Percentiles rank a stretch among this genome's conserved stretches.
Evolutionary conservation across 306 rosid genomes (phyloP).

Genomic region (Malus fusca): DNA sequence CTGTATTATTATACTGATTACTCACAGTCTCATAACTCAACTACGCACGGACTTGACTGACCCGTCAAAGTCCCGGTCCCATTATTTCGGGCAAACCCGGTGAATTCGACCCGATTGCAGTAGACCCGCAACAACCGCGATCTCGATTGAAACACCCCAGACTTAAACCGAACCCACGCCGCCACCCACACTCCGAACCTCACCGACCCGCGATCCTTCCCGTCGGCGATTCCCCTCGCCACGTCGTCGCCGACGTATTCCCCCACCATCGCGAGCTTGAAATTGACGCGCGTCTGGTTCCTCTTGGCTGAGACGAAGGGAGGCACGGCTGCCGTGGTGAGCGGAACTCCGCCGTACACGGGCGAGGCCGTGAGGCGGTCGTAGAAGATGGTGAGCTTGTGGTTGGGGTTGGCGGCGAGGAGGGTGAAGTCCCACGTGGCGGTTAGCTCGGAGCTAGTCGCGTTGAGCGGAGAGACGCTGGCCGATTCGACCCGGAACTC

Average conservation of each 20-base stretch:
- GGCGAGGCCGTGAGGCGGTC: conserved; percentile 11
- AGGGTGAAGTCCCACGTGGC: conserved; percentile 23
- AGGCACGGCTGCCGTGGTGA: neutral
- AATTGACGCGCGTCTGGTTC: conserved; percentile 6
- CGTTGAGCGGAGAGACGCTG: conserved; percentile 5
- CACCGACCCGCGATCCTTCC: conserved; percentile 6
- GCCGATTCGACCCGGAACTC: conserved; percentile 24
- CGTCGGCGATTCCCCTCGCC: conserved; percentile 5
- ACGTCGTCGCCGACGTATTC: neutral
- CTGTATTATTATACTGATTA: neutral
- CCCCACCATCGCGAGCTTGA: neutral
- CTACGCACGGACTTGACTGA: conserved; percentile 2
- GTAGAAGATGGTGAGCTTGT: conserved; percentile 2
- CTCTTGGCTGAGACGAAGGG: neutral
- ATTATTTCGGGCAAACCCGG: neutral
- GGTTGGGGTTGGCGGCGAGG: conserved; percentile 16
- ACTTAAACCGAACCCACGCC: conserved; percentile 6
- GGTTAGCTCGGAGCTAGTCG: conserved; percentile 5
- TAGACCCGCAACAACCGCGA: neutral
- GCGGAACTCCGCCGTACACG: neutral
- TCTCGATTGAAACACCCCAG: conserved; percentile 1
- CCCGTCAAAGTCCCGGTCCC: conserved; percentile 17
- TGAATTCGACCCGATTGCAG: conserved; percentile 7
- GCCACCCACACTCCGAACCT: neutral
- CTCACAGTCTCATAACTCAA: neutral